Conservation (phyloP, 2,329 filamentous ascomycete genomes). For the Fonsecaea nubica region DNA sequence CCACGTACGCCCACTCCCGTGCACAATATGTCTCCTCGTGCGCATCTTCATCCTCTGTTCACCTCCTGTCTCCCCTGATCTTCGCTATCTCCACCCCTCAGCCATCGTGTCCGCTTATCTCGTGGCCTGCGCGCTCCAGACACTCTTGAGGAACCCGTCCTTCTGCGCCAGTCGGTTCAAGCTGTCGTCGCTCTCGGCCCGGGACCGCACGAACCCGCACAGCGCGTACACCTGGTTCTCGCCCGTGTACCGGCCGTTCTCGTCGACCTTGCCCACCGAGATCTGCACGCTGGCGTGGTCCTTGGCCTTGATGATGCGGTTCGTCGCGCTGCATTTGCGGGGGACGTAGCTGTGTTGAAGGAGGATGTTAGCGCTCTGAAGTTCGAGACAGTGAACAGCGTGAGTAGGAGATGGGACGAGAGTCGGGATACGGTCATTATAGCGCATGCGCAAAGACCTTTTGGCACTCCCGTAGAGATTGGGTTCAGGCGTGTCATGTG, state of each 20-base stretch:
- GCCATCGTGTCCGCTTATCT: slow-evolving; percentile 29
- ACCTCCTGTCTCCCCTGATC: not conserved
- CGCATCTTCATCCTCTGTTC: not conserved
- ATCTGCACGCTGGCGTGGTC: slow-evolving; percentile 99
- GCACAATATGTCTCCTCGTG: no score
- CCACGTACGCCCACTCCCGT: no score
- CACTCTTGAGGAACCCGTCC: slow-evolving; percentile 95
- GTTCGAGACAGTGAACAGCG: not conserved
- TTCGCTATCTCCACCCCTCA: not conserved
- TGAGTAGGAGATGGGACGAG: not conserved
- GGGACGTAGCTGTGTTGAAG: slow-evolving; percentile 78
- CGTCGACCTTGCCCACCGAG: slow-evolving; percentile 96
- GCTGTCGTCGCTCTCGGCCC: slow-evolving; percentile 97
- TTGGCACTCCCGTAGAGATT: no score
- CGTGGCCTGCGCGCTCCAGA: slow-evolving; percentile 73
- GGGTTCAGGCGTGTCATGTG: no score
- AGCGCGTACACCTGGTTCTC: slow-evolving; percentile 98
- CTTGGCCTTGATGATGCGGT: slow-evolving; percentile 99
- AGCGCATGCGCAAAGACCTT: not conserved
- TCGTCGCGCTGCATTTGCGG: slow-evolving; percentile 98
- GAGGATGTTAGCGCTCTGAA: not conserved
- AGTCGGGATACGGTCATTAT: not conserved
- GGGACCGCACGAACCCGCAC: slow-evolving; percentile 95
- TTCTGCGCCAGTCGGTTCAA: slow-evolving; percentile 95
- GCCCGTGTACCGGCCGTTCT: slow-evolving; percentile 95